Conservation (phyloP, 495 filamentous ascomycete species). For the Podospora australis region DNA sequence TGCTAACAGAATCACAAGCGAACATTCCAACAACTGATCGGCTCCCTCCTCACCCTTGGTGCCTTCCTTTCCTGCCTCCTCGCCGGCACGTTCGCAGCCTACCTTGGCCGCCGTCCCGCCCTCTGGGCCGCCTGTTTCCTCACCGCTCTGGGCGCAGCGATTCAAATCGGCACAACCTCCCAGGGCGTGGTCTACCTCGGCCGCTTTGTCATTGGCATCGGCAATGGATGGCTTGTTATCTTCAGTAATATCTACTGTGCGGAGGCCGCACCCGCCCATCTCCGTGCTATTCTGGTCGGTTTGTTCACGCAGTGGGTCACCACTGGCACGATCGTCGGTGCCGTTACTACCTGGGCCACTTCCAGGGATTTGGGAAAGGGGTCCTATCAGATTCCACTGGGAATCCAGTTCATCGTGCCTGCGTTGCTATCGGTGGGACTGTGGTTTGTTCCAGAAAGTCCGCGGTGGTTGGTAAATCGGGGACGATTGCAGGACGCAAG, state of each 20-base stretch:
- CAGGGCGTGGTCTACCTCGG: slow-evolving; percentile 44
- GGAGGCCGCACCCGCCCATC: slow-evolving; percentile 31
- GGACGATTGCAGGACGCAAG: slow-evolving; percentile 39
- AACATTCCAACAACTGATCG: slow-evolving; percentile 49
- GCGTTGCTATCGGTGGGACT: slow-evolving; percentile 41
- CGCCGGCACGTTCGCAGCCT: slow-evolving; percentile 45
- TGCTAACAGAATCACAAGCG: too few species aligned
- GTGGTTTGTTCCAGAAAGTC: slow-evolving; percentile 54
- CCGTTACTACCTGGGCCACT: slow-evolving; percentile 30
- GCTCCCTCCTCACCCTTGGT: slow-evolving; percentile 51
- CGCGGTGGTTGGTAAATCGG: slow-evolving; percentile 50
- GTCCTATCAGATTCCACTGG: slow-evolving; percentile 50
- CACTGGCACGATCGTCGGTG: slow-evolving; percentile 48
- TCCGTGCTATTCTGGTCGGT: slow-evolving; percentile 34
- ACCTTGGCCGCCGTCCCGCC: slow-evolving; percentile 43
- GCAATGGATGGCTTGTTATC: slow-evolving; percentile 47
- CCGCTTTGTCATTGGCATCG: slow-evolving; percentile 44
- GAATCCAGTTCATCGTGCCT: slow-evolving; percentile 49
- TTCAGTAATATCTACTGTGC: slow-evolving; percentile 48
- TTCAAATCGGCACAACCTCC: slow-evolving; percentile 42
- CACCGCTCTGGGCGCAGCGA: slow-evolving; percentile 36
- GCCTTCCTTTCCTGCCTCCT: slow-evolving; percentile 50
- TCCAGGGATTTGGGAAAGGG: slow-evolving; percentile 28
- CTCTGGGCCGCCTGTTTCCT: slow-evolving; percentile 44
- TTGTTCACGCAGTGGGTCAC: slow-evolving; percentile 35